Evolutionary conservation across 1,284 basidiomycete genomes (phyloP), one percentile per base, ranked within the genome.

Genomic region (Leccinum pallidistipes): DNA sequence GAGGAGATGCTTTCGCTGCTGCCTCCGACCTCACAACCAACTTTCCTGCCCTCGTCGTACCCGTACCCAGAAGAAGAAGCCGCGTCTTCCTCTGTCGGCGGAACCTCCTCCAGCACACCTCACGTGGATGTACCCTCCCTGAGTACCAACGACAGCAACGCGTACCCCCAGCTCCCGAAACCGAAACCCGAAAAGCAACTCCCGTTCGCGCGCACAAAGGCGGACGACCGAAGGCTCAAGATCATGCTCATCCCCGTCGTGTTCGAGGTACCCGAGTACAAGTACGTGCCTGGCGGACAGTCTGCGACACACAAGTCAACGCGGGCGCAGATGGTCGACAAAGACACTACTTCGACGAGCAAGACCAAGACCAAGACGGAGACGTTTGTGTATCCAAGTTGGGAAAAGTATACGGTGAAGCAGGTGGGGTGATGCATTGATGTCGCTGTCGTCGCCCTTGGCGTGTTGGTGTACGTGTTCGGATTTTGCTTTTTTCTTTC

Each of bases 391-490:
- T 85, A 83, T 69, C 85, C 86, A 29, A 82, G 80, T 58, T 88
- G 87, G 86, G 81, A 87, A 70, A 77, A 84, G 59, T 88, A 87
- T 70, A 72, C 80, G 43, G 79, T 88, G 47, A 79, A 78, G 64
- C 77, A n/a, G n/a, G n/a, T n/a, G n/a, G n/a, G n/a, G n/a, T n/a
- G n/a, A n/a, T n/a, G n/a, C n/a, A n/a, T n/a, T n/a, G n/a, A n/a
- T n/a, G n/a, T n/a, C n/a, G n/a, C n/a, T n/a, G n/a, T n/a, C n/a
- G n/a, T n/a, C n/a, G n/a, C n/a, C n/a, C n/a, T n/a, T n/a, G n/a
- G n/a, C n/a, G n/a, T n/a, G n/a, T n/a, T n/a, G n/a, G n/a, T n/a
- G n/a, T n/a, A n/a, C n/a, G n/a, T n/a, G n/a, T n/a, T n/a, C n/a
- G n/a, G n/a, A n/a, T n/a, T n/a, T n/a, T n/a, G n/a, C n/a, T n/a